Conservation (phyloP, 176 grass and related monocot species). For the Elymus sibiricus region DNA sequence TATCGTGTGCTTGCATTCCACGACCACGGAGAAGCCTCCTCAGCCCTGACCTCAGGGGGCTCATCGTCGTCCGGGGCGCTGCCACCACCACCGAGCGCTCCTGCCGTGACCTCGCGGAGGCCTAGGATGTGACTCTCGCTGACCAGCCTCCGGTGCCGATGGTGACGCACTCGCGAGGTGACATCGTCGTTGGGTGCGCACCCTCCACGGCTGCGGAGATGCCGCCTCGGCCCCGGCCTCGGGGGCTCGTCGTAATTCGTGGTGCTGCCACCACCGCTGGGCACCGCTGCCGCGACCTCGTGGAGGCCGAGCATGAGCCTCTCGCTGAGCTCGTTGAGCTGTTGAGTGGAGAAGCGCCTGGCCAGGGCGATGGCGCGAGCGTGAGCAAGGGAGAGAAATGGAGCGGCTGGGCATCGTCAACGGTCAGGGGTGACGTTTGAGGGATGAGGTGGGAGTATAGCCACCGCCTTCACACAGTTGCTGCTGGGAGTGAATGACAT, state of each 20-base stretch:
- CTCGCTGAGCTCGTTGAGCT: conserved; percentile 6
- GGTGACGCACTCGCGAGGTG: conserved; percentile 14
- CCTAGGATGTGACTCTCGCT: conserved; percentile 29
- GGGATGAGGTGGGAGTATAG: no score
- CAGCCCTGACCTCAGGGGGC: neutral
- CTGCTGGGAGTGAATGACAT: no score
- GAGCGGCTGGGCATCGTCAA: no score
- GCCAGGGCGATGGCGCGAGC: neutral
- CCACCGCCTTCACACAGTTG: no score
- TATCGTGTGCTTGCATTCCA: conserved; percentile 55
- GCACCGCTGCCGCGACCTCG: no score
- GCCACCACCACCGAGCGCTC: neutral
- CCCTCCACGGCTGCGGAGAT: conserved; percentile 44
- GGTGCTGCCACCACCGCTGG: neutral
- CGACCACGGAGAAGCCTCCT: conserved; percentile 1
- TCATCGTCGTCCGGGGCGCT: neutral
- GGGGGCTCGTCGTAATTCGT: neutral
- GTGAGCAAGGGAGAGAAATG: no score
- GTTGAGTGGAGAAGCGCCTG: conserved; percentile 25
- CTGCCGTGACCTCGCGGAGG: conserved; percentile 38
- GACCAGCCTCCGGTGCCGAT: conserved; percentile 11
- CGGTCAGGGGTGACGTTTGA: no score
- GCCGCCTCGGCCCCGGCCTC: neutral
- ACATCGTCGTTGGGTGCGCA: conserved; percentile 43
- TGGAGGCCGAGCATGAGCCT: no score